Base-by-base conservation (phyloP, 345 rosid species). In the Salix arbutifolia region DNA sequence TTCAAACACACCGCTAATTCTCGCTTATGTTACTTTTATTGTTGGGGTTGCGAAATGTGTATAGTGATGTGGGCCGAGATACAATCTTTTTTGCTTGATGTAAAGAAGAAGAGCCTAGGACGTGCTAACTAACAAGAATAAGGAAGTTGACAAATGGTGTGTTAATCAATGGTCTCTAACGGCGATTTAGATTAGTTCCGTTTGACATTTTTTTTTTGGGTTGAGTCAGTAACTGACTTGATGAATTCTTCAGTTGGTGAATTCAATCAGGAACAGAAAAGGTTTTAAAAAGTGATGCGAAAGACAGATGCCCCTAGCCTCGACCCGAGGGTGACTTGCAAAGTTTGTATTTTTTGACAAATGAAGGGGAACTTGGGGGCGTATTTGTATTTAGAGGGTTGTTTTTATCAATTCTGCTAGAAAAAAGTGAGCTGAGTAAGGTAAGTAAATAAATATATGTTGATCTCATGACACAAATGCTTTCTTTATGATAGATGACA, bases 381-480 rank as follows among this genome's bases (percentile, higher is more conserved):
- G 60, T n/a, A 8, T 37, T 3, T 70, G 33, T 68, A 77, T 66
- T 31, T 68, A 13, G 46, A 21, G 48, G 68, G 26, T 69, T 67
- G 6, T 71, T 71, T 76, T 76, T 23, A 58, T 76, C 67, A n/a
- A 69, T 48, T 70, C n/a, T 77, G 53, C 67, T 61, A 30, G 78
- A 67, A 50, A 81, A 87, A 83, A 40, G 44, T 25, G 86, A 88
- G 88, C 73, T 78, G 82, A 76, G 73, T 70, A 76, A 86, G 94
- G 94, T 86, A 88, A 87, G 85, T 87, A 85, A 79, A 81, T 89
- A 81, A 84, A 80, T 85, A 80, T 85, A 83, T 90, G 82, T 69
- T 19, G 16, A 38, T 38, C 25, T 69, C 53, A 40, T 69, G 19
- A 69, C 71, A n/a, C 64, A 25, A 69, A 69, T 44, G 46, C 71